Evolutionary conservation across 257 asterid genomes (phyloP).

Genomic region (Fraxinus excelsior): DNA sequence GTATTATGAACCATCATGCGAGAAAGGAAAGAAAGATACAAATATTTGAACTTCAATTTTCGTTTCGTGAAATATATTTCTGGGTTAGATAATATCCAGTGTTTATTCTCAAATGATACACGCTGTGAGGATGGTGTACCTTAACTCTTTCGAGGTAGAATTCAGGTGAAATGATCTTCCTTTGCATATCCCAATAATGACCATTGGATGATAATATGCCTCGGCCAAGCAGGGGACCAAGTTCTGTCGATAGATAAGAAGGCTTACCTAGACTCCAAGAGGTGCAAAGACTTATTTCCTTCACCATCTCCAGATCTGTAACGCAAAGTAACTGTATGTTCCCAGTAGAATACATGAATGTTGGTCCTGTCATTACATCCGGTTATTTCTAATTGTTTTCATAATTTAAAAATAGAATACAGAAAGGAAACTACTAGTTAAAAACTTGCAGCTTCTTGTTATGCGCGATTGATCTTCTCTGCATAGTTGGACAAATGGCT

Average conservation of each 20-base stretch:
- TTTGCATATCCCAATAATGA: slow-evolving; percentile 65
- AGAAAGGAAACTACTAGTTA: background rate
- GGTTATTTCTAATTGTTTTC: slow-evolving; percentile 11
- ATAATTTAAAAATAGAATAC: background rate
- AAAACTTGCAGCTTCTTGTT: background rate
- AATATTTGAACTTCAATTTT: background rate
- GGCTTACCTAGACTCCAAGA: slow-evolving; percentile 69
- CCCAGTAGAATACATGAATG: slow-evolving; percentile 61
- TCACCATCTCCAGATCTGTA: slow-evolving; percentile 52
- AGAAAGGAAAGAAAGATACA: background rate
- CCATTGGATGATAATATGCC: slow-evolving; percentile 77
- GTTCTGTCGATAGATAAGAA: slow-evolving; percentile 57
- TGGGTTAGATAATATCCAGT: background rate
- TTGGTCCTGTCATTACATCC: slow-evolving; percentile 45
- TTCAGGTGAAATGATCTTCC: slow-evolving; percentile 70
- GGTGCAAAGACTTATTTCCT: slow-evolving; percentile 51
- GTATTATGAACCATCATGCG: background rate
- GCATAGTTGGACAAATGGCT: background rate
- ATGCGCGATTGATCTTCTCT: background rate
- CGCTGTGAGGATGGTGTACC: slow-evolving; percentile 45
- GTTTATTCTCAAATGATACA: background rate
- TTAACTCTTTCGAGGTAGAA: slow-evolving; percentile 65
- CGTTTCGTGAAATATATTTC: background rate
- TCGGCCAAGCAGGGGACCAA: slow-evolving; percentile 66
- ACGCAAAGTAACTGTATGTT: slow-evolving; percentile 52